Evolutionary conservation across 2,329 filamentous ascomycete species (phyloP).

Genomic region (Penicillium sp.): DNA sequence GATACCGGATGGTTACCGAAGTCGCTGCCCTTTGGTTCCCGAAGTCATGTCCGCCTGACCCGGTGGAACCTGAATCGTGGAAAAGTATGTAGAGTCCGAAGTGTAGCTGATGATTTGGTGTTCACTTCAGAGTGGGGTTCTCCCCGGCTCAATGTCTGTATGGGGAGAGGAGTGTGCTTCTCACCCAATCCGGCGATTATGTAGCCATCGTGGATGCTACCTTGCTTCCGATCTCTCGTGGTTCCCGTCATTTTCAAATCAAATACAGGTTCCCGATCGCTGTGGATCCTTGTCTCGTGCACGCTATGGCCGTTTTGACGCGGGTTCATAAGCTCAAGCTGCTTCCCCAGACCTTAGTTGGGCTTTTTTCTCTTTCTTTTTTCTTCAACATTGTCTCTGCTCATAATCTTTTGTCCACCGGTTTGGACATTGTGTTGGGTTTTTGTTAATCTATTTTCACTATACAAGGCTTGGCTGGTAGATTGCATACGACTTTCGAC

Average conservation of each 20-base stretch:
- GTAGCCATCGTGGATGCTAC: slow-evolving; percentile 7
- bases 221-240: slow-evolving; percentile 1
- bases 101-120: slow-evolving; percentile 6
- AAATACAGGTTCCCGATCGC: not conserved
- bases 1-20: slow-evolving; percentile 7
- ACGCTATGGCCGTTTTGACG: not conserved
- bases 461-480: slow-evolving; percentile 10
- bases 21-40: not conserved
- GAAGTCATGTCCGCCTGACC: not conserved
- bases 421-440: slow-evolving; percentile 10
- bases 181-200: slow-evolving; percentile 21
- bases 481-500: slow-evolving; percentile 1
- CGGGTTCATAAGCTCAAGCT: slow-evolving; percentile 15
- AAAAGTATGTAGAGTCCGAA: not conserved
- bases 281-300: slow-evolving; percentile 1
- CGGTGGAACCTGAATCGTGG: slow-evolving; percentile 9
- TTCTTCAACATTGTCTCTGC: not conserved
- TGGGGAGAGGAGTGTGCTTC: not conserved
- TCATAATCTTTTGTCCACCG: slow-evolving; percentile 7
- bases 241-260: slow-evolving; percentile 4
- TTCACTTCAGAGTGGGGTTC: not conserved
- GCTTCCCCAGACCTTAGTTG: slow-evolving; percentile 8
- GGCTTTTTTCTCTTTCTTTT: not conserved
- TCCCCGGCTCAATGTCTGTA: not conserved
- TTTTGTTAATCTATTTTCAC: not conserved